Evolutionary conservation across 1,139 yeast species (phyloP), one percentile per base, ranked within the genome.

Genomic region (Saccharomycopsis hybrid): DNA sequence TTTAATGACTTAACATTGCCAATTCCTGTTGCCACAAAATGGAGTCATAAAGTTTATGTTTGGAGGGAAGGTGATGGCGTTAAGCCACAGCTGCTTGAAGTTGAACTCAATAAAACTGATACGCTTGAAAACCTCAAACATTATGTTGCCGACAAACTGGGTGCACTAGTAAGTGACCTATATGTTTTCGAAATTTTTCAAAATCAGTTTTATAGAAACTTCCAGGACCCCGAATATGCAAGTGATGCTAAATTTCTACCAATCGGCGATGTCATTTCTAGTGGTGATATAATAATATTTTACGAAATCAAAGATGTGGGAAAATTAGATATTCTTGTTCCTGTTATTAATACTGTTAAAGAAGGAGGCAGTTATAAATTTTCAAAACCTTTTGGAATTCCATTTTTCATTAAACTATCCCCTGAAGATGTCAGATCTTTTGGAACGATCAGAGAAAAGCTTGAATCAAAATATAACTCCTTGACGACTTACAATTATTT

Each of bases 1-100:
- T 92, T 82, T 62, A 87, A 82, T 68, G 97, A 89, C 61, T 69
- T 92, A 56, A 90, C 98, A 0, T 69, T 92, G 45, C 97, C 97
- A 0, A 69, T 92, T 43, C 97, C 97, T 0, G 79, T 85, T 9
- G 79, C 79, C 48, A 78, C 81, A 46, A 73, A 77, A 52, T 90
- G 97, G 96, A 69, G 72, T 37, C 84, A 80, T 46, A 77, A 77
- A 11, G 73, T 90, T 43, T 71, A 76, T 1, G 69, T 88, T 28
- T 76, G 90, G 35, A 18, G 49, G n/a, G 48, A 48, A 36, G 82
- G 85, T 28, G 73, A 77, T 43, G 66, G 72, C 30, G 80, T 80
- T 1, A 66, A 65, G 1, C 76, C 80, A 0, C 65, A 68, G 63
- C 63, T 66, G 8, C 65, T 85, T 24, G 89, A 84, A 57, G 87